Evolutionary conservation across 768 basidiomycete genomes (phyloP), one percentile per base, ranked within the genome.

Genomic region (Lentinula detonsa): DNA sequence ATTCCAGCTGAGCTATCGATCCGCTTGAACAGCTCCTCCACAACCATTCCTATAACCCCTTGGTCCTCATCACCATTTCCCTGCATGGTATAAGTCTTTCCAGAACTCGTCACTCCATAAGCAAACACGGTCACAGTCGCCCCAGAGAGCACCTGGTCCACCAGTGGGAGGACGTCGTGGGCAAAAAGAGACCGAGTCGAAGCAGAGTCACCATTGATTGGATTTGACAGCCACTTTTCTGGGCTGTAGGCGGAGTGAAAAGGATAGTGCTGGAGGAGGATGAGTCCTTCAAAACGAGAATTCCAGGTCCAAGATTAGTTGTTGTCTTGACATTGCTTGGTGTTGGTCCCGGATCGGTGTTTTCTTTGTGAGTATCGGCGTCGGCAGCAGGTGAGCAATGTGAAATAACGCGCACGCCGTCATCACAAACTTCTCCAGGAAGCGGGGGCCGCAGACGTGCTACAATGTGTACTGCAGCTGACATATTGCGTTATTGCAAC

Each of bases 71-170:
- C 79, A 15, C 52, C 52, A 8, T 80, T 85, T 37, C 94, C 93
- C 73, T 95, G 93, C 91, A 96, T 95, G 0, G 94, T 95, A 71
- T 93, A 85, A 0, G 93, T 95, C 76, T 94, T 95, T 16, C 93
- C 93, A 5, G 90, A 92, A 1, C 91, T 93, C 10, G 92, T 95
- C 11, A 95, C 93, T 6, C 93, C 93, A 72, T 95, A 95, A 0
- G 91, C 90, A 64, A 95, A 94, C 11, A 95, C 85, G 10, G 92
- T 93, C 3, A 92, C 86, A 5, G 88, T 93, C 28, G 35, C 49
- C 5, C 59, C 59, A 6, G 23, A 8, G 21, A 51, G 28, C n/a
- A 52, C 59, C 15, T 37, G 11, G 28, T 50, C 35, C n/a, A 60
- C 10, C 10, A 60, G 16, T 7, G 59, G 59, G 1, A 35, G 18